A percentile compares a stretch with the other conserved stretches of the same genome.
Evolutionary conservation across 805 yeast genomes (phyloP).

Genomic region (Ogataea chonburiensis): DNA sequence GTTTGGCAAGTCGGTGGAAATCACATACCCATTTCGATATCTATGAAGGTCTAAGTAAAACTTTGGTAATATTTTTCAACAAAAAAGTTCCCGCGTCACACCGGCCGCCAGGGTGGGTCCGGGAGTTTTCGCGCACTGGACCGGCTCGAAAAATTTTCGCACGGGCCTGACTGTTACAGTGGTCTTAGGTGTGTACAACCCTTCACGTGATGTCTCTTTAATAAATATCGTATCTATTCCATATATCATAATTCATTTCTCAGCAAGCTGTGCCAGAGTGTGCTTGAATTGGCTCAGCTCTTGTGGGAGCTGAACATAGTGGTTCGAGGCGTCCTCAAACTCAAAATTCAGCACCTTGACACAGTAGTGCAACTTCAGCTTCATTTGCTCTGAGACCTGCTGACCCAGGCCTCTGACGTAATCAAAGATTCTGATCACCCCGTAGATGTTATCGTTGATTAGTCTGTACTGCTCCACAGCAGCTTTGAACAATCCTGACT

Average conservation of each 20-base stretch:
- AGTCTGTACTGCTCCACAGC: slow-evolving; percentile 36
- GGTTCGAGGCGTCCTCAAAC: slow-evolving; percentile 36
- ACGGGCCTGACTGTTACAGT: slow-evolving; percentile 1
- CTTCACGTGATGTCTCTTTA: slow-evolving; percentile 8
- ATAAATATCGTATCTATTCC: neutral
- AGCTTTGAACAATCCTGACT: slow-evolving; percentile 28
- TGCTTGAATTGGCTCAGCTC: slow-evolving; percentile 31
- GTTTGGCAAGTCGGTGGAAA: too few species aligned
- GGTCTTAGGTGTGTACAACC: slow-evolving; percentile 6
- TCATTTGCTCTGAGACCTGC: slow-evolving; percentile 9
- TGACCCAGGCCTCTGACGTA: slow-evolving; percentile 6
- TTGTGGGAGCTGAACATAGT: slow-evolving; percentile 34
- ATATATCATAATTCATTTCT: slow-evolving; percentile 4
- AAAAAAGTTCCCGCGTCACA: slow-evolving; percentile 4
- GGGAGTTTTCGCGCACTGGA: slow-evolving; percentile 1
- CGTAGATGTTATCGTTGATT: slow-evolving; percentile 35
- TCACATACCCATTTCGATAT: slow-evolving; percentile 24
- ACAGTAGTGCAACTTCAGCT: slow-evolving; percentile 29
- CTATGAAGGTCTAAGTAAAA: slow-evolving; percentile 11
- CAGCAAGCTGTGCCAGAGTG: slow-evolving; percentile 8
- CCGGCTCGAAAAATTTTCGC: slow-evolving; percentile 1
- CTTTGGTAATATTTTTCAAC: slow-evolving; percentile 9
- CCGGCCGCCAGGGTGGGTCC: slow-evolving; percentile 2
- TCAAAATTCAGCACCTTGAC: slow-evolving; percentile 32
- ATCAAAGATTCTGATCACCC: slow-evolving; percentile 32